phyloP scores from a whole-genome alignment of 345 rosid species.

The Bretschneidera sinensis region DNA sequence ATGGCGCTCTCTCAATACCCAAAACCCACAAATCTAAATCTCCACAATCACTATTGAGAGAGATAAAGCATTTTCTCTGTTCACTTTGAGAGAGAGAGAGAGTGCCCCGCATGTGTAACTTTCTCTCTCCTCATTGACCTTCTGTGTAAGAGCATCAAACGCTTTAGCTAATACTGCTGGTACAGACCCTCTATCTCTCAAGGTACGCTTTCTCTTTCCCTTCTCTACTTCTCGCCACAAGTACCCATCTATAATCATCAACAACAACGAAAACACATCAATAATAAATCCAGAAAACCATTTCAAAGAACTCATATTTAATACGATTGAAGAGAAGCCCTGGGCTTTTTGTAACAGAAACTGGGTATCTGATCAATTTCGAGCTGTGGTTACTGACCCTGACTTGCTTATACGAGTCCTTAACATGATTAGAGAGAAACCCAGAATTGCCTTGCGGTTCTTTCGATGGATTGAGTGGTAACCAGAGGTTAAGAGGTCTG shows the following conservation, averaged over 20 bases:
- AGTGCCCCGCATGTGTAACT: neutral
- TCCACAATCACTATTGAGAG: neutral
- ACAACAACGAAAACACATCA: neutral
- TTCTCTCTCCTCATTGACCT: slow-evolving; percentile 54
- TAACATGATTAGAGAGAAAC: slow-evolving; percentile 37
- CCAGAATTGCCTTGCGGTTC: slow-evolving; percentile 46
- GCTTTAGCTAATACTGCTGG: slow-evolving; percentile 28
- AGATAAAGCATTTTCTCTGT: neutral
- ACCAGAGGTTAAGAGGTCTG: slow-evolving; percentile 37
- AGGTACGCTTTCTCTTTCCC: slow-evolving; percentile 35
- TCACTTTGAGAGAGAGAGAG: neutral
- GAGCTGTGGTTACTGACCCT: slow-evolving; percentile 38
- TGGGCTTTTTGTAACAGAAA: slow-evolving; percentile 31
- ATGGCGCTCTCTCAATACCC: neutral
- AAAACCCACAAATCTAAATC: neutral
- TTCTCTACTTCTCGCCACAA: slow-evolving; percentile 24
- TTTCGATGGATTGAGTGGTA: slow-evolving; percentile 57
- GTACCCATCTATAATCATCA: slow-evolving; percentile 2
- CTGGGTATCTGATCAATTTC: slow-evolving; percentile 45
- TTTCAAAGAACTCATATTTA: slow-evolving; percentile 45
- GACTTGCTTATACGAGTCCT: slow-evolving; percentile 49
- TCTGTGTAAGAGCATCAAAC: slow-evolving; percentile 55
- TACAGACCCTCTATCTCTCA: slow-evolving; percentile 22
- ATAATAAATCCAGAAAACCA: slow-evolving; percentile 23
- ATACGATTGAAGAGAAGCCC: slow-evolving; percentile 29